phyloP scores from a whole-genome alignment of 129 eudicot species.

The Artemisia argyi region DNA sequence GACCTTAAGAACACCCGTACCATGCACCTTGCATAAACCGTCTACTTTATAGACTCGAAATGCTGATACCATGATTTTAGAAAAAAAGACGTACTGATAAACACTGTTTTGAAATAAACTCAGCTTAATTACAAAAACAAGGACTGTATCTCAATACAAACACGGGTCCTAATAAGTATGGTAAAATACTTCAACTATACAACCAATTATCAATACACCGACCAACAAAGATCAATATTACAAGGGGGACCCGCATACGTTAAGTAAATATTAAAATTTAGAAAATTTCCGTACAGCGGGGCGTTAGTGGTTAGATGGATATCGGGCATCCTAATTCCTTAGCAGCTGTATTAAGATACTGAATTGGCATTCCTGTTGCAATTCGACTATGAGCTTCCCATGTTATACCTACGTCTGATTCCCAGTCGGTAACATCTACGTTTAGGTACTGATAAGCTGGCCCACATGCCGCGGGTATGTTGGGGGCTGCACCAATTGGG shows the following conservation, averaged over 20 bases:
- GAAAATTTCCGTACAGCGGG: background rate
- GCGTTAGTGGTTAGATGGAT: conserved; percentile 22
- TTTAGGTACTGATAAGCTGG: conserved; percentile 47
- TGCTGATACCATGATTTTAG: too few species aligned
- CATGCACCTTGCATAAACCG: too few species aligned
- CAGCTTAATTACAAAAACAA: background rate
- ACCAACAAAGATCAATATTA: background rate
- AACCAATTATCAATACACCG: background rate
- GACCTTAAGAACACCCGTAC: too few species aligned
- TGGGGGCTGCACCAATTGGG: conserved; percentile 35
- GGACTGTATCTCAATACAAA: conserved; percentile 6
- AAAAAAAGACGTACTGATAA: background rate
- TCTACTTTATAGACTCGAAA: too few species aligned
- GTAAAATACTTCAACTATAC: conserved; percentile 18
- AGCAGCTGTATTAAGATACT: conserved; percentile 75
- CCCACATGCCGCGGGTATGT: conserved; percentile 32
- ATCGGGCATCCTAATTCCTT: conserved; percentile 85
- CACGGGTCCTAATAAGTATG: conserved; percentile 9
- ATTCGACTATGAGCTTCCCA: conserved; percentile 96
- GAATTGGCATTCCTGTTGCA: conserved; percentile 65
- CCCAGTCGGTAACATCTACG: conserved; percentile 67
- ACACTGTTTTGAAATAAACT: background rate
- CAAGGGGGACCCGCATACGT: conserved; percentile 6
- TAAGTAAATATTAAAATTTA: background rate
- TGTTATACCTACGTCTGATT: conserved; percentile 66